Evolutionary conservation across 169 alveolate genomes (phyloP).

Genomic region (Gregarina niphandrodes): DNA sequence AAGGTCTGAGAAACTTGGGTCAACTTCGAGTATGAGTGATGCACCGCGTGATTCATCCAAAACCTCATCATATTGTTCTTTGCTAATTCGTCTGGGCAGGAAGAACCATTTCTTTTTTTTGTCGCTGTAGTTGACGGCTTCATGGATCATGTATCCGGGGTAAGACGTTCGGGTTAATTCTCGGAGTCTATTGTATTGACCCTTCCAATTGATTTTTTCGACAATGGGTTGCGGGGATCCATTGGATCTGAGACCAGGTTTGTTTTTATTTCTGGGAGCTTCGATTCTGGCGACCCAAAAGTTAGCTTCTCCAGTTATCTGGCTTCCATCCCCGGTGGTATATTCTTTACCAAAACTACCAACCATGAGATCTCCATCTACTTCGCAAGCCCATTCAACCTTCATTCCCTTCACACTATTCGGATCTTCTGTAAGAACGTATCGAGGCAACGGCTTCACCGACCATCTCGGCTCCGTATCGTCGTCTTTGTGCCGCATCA

Average conservation of each 20-base stretch:
- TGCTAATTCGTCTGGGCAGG: conserved; percentile 20
- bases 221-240: too few relatives aligned
- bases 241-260: too few relatives aligned
- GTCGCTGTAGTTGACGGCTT: conserved; percentile 27
- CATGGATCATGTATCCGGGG: conserved; percentile 27
- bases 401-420: conserved; percentile 24
- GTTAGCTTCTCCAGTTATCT: conserved; percentile 7
- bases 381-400: conserved; percentile 22
- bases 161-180: background rate
- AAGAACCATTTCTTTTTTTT: conserved; percentile 12
- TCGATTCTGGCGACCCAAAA: conserved; percentile 22
- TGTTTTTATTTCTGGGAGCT: conserved; percentile 6
- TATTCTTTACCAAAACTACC: conserved; percentile 29
- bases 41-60: too few relatives aligned
- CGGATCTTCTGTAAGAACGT: conserved; percentile 21
- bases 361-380: conserved; percentile 19
- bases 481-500: too few relatives aligned
- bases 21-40: too few relatives aligned
- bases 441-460: conserved; percentile 11
- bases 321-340: conserved; percentile 11
- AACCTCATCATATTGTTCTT: conserved; percentile 17
- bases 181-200: conserved; percentile 10
- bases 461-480: too few relatives aligned
- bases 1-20: too few relatives aligned
- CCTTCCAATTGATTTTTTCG: conserved; percentile 13